phyloP scores from a whole-genome alignment of 306 rosid genomes.

The Morella rubra region DNA sequence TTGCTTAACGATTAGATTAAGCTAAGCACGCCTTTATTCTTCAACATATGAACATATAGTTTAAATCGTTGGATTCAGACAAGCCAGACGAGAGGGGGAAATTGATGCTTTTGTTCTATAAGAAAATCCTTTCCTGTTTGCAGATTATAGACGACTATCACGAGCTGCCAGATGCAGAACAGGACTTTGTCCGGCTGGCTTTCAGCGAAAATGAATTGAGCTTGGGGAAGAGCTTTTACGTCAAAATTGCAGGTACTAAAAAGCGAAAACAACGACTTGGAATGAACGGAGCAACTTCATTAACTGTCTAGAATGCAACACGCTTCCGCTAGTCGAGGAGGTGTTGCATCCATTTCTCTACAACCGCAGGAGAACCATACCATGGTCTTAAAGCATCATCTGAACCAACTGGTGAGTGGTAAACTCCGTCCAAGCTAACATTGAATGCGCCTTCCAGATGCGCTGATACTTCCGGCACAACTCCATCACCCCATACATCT shows the following conservation, averaged over 20 bases:
- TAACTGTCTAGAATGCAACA: background rate
- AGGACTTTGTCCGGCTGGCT: background rate
- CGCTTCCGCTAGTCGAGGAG: constrained; percentile 44
- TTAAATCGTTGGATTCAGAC: too few species aligned
- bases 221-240: background rate
- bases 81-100: too few species aligned
- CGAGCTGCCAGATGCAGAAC: background rate
- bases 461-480: constrained; percentile 84
- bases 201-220: background rate
- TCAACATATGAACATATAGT: too few species aligned
- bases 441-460: constrained; percentile 86
- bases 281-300: background rate
- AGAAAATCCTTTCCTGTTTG: too few species aligned
- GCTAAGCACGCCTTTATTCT: too few species aligned
- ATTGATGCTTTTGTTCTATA: background rate
- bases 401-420: constrained; percentile 95
- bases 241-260: background rate
- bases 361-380: constrained; percentile 79
- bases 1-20: too few species aligned
- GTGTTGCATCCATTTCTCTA: constrained; percentile 69
- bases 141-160: too few species aligned
- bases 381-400: constrained; percentile 75
- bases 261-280: background rate
- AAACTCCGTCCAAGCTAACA: constrained; percentile 71
- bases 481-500: constrained; percentile 92